Conservation (phyloP, 108 stramenopile species). For the Fragilaria crotonensis region DNA sequence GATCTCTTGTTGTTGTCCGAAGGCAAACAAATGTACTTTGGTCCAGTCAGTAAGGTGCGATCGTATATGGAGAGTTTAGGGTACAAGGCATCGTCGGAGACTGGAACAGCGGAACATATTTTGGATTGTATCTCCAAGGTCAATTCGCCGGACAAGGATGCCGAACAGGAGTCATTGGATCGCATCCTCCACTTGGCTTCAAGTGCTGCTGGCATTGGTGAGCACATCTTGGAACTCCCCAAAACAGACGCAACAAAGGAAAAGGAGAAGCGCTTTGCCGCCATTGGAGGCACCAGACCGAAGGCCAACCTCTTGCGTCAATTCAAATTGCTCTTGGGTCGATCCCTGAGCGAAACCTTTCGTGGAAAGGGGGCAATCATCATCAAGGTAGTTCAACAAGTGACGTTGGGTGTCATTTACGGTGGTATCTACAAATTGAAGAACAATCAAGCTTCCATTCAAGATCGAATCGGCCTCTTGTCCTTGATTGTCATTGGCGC, state of each 20-base stretch:
- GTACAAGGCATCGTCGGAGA: constrained; percentile 41
- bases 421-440: constrained; percentile 77
- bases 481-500: constrained; percentile 79
- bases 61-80: constrained; percentile 48
- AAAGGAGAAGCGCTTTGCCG: not conserved
- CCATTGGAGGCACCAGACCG: constrained; percentile 11
- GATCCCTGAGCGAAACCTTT: constrained; percentile 54
- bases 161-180: constrained; percentile 29
- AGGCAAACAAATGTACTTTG: constrained; percentile 79
- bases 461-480: constrained; percentile 79
- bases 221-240: not conserved
- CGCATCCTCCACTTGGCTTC: constrained; percentile 28
- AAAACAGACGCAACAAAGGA: no score
- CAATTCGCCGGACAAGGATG: constrained; percentile 2
- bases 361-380: constrained; percentile 67
- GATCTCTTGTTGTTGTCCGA: constrained; percentile 79
- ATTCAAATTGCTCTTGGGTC: constrained; percentile 52
- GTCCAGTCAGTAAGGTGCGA: constrained; percentile 52
- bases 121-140: constrained; percentile 71
- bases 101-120: constrained; percentile 73
- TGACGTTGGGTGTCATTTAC: constrained; percentile 72
- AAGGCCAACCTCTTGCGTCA: constrained; percentile 60
- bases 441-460: constrained; percentile 71
- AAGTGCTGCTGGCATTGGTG: not conserved
- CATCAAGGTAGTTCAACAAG: constrained; percentile 77